Conservation (phyloP, 306 rosid genomes). For the Prunus fruticosa region DNA sequence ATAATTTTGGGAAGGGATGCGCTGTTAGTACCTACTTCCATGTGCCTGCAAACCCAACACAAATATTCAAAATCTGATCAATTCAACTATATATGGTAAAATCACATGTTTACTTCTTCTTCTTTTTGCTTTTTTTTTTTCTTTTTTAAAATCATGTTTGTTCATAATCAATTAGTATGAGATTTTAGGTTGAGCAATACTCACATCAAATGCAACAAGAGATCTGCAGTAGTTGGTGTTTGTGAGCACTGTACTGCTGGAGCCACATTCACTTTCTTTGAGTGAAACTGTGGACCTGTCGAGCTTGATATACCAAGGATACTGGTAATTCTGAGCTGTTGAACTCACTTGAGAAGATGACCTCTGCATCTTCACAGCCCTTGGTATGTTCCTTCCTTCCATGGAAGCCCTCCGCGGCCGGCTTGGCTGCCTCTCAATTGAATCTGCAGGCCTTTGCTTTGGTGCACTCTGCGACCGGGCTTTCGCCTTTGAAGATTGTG, state of each 20-base stretch:
- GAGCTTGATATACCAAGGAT: constrained; percentile 81
- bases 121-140: too few species aligned
- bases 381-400: constrained; percentile 84
- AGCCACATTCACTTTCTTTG: constrained; percentile 82
- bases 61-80: not conserved
- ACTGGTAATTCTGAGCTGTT: constrained; percentile 54
- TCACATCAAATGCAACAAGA: constrained; percentile 59
- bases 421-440: constrained; percentile 71
- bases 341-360: constrained; percentile 85
- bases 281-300: constrained; percentile 73
- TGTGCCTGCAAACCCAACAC: constrained; percentile 50
- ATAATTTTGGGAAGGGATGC: not conserved
- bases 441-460: constrained; percentile 68
- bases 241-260: constrained; percentile 70
- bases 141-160: not conserved
- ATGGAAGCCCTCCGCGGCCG: constrained; percentile 49
- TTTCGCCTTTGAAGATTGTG: constrained; percentile 85
- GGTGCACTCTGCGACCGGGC: constrained; percentile 91
- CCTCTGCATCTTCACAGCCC: constrained; percentile 83
- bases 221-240: constrained; percentile 69
- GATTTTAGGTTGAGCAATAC: constrained; percentile 29
- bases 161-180: not conserved
- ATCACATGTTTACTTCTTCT: not conserved
- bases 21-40: constrained; percentile 49
- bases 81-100: not conserved